Percentiles rank a stretch among this genome's conserved stretches.
These are phyloP conservation scores for Thielaviopsis punctulata DNA, from an alignment of 2,329 filamentous ascomycete genomes.

Conservation along the genomic window DNA sequence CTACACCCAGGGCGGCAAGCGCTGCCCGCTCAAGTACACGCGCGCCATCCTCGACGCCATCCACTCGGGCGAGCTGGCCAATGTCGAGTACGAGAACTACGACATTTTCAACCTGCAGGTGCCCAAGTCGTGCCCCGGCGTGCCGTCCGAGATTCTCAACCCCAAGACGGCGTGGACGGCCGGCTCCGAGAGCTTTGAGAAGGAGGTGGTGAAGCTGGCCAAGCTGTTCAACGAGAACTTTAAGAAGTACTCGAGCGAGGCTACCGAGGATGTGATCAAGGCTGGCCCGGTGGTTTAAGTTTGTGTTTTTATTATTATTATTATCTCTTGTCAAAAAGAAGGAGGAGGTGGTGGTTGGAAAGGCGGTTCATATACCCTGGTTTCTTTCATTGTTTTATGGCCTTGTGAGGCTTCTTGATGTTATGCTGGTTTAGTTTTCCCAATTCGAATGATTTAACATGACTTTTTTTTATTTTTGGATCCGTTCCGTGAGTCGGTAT, in stretches of 20 bases:
- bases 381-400: not conserved
- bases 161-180: constrained; percentile 84
- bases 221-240: constrained; percentile 92
- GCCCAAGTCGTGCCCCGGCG: constrained; percentile 78
- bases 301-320: not conserved
- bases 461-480: constrained; percentile 4
- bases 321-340: not conserved
- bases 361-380: not conserved
- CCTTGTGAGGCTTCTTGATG: not conserved
- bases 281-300: constrained; percentile 30
- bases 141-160: constrained; percentile 86
- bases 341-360: not conserved
- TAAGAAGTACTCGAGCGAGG: constrained; percentile 79
- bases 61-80: constrained; percentile 88
- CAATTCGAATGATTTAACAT: not conserved
- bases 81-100: constrained; percentile 87
- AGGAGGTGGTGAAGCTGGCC: constrained; percentile 81
- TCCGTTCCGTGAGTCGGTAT: not conserved
- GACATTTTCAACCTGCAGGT: constrained; percentile 92
- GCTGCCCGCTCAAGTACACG: constrained; percentile 96
- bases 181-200: constrained; percentile 62
- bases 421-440: no score
- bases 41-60: constrained; percentile 93
- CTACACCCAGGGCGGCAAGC: constrained; percentile 80
- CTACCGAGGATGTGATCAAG: constrained; percentile 61